Conservation (phyloP, 352 stramenopile genomes). For the Phytopythium ostracodes region DNA sequence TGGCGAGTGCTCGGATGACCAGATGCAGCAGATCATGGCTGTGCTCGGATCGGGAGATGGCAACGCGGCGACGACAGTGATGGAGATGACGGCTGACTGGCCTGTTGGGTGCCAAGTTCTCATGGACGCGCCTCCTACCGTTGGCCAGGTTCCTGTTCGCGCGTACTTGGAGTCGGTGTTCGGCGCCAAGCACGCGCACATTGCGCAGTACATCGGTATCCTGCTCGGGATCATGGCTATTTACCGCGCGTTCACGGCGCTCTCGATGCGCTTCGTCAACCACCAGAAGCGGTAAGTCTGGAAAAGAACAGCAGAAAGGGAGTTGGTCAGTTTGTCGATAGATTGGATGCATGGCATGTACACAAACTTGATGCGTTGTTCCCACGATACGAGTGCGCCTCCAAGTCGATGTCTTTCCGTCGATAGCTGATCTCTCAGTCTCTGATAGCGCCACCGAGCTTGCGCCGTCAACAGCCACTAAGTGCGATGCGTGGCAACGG, state of each 20-base stretch:
- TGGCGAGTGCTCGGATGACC: slow-evolving; percentile 19
- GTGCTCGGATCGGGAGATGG: neutral
- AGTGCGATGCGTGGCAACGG: no score
- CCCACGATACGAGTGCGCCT: no score
- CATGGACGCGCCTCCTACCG: slow-evolving; percentile 12
- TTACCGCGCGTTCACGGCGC: slow-evolving; percentile 26
- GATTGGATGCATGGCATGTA: neutral
- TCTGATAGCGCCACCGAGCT: no score
- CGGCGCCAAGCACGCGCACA: slow-evolving; percentile 29
- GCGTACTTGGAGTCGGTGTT: slow-evolving; percentile 22
- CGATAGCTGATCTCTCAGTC: no score
- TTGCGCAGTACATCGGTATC: slow-evolving; percentile 19
- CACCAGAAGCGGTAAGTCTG: slow-evolving; percentile 19
- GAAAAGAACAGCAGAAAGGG: neutral
- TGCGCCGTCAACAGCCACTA: no score
- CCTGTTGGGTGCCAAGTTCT: slow-evolving; percentile 21
- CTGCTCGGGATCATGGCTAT: slow-evolving; percentile 21
- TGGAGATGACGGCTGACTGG: slow-evolving; percentile 8
- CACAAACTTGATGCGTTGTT: no score
- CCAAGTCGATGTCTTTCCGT: no score
- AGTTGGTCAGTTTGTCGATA: neutral
- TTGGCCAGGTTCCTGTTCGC: slow-evolving; percentile 18
- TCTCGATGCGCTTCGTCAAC: slow-evolving; percentile 39
- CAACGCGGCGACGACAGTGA: neutral
- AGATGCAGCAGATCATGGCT: slow-evolving; percentile 11